Percentiles rank a stretch among this genome's conserved stretches.
Conservation (phyloP, 495 filamentous ascomycete genomes). For the Trichoderma virens region DNA sequence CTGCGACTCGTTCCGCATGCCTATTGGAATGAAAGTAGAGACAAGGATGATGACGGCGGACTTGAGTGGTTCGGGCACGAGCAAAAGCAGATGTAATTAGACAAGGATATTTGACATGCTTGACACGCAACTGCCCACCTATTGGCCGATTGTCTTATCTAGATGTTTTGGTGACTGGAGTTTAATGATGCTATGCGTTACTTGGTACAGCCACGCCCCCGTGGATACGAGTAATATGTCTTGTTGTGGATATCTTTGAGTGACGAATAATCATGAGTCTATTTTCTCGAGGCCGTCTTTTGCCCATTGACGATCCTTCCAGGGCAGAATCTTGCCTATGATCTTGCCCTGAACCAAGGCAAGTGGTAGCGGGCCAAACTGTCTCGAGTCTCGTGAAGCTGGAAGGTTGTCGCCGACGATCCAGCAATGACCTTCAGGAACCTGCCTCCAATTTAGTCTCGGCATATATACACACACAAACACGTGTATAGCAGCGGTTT, state of each 20-base stretch:
- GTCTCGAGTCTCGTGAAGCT: slow-evolving; percentile 76
- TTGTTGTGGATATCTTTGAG: background rate
- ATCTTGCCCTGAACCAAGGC: slow-evolving; percentile 81
- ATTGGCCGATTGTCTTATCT: background rate
- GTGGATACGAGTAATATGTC: background rate
- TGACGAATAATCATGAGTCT: background rate
- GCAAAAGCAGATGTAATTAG: slow-evolving; percentile 24
- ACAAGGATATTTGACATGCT: slow-evolving; percentile 11
- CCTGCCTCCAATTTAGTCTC: slow-evolving; percentile 34
- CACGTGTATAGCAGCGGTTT: too few species aligned
- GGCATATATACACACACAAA: too few species aligned
- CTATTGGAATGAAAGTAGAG: slow-evolving; percentile 1
- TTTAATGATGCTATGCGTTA: slow-evolving; percentile 4
- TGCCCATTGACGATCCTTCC: slow-evolving; percentile 24
- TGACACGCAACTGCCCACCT: background rate
- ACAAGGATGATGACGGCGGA: slow-evolving; percentile 1
- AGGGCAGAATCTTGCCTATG: slow-evolving; percentile 55
- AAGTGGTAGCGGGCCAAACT: slow-evolving; percentile 78
- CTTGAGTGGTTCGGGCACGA: slow-evolving; percentile 5
- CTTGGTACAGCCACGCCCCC: background rate
- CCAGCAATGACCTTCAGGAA: slow-evolving; percentile 86
- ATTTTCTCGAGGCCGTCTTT: slow-evolving; percentile 19
- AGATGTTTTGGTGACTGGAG: background rate
- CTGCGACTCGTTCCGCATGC: background rate
- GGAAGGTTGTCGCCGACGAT: slow-evolving; percentile 79